Conservation (phyloP, 805 yeast species). For the Wickerhamiella occidentalis region DNA sequence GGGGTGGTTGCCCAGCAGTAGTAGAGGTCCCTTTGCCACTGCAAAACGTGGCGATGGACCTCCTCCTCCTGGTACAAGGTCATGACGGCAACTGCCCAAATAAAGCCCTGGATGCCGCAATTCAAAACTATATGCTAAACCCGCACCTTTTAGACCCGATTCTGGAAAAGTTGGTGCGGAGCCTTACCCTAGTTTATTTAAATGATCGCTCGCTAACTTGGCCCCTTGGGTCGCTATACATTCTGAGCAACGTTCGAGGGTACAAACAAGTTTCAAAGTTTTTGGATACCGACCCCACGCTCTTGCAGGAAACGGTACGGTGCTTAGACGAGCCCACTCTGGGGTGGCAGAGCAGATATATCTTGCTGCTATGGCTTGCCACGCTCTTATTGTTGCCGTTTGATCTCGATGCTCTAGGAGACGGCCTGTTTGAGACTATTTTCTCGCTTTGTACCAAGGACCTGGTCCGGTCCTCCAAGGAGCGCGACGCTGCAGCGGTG, state of each 20-base stretch:
- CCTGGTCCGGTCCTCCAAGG: constrained; percentile 41
- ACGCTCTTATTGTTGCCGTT: constrained; percentile 67
- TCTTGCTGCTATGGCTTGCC: constrained; percentile 59
- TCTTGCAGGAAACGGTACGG: constrained; percentile 34
- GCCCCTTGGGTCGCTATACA: constrained; percentile 30
- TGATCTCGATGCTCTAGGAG: constrained; percentile 35
- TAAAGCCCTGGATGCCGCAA: background rate
- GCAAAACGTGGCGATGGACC: too few relatives aligned
- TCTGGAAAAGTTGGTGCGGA: background rate
- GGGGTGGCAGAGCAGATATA: constrained; percentile 38
- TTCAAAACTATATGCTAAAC: background rate
- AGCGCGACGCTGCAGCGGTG: constrained; percentile 41
- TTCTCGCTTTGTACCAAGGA: constrained; percentile 28
- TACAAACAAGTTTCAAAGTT: constrained; percentile 47
- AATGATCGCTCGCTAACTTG: background rate
- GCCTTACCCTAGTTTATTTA: background rate
- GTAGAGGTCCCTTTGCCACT: background rate
- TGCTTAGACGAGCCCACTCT: constrained; percentile 9
- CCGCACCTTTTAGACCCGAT: constrained; percentile 7
- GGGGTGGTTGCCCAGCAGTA: too few relatives aligned
- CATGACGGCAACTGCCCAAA: background rate
- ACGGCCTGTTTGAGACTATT: constrained; percentile 27
- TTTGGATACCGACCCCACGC: constrained; percentile 46
- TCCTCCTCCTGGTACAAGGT: background rate
- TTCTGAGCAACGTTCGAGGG: constrained; percentile 53